A percentile compares a stretch with the other conserved stretches of the same genome.
phyloP scores from a whole-genome alignment of 2,329 filamentous ascomycete genomes.

The Fusarium newnesense region DNA sequence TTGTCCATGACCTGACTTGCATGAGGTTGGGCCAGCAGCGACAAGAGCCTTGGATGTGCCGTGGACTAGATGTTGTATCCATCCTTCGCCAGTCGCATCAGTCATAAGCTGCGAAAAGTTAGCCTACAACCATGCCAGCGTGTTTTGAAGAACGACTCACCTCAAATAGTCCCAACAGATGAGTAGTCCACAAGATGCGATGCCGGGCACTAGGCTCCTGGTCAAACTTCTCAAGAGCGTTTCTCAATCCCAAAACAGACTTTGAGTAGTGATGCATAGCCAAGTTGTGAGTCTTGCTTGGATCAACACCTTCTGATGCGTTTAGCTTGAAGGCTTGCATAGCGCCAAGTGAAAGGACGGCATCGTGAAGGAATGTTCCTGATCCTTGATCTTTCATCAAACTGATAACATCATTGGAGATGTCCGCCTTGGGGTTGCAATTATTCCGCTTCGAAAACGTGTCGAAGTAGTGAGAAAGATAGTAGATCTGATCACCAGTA shows the following conservation, averaged over 20 bases:
- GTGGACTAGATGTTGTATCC: slow-evolving; percentile 50
- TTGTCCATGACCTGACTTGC: slow-evolving; percentile 32
- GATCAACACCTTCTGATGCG: neutral
- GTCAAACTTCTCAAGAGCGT: slow-evolving; percentile 12
- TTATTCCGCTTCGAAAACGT: slow-evolving; percentile 43
- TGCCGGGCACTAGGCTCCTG: neutral
- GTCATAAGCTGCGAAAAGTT: slow-evolving; percentile 45
- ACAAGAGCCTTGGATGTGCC: slow-evolving; percentile 48
- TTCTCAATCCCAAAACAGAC: slow-evolving; percentile 40
- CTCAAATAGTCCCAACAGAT: slow-evolving; percentile 50
- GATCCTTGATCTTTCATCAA: slow-evolving; percentile 28
- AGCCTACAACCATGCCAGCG: neutral
- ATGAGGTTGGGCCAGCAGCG: slow-evolving; percentile 43
- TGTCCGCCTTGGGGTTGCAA: slow-evolving; percentile 32
- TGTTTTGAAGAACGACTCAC: slow-evolving; percentile 20
- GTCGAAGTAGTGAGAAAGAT: slow-evolving; percentile 47
- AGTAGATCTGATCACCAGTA: slow-evolving; percentile 21
- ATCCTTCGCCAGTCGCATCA: slow-evolving; percentile 46
- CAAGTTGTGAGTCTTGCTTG: neutral
- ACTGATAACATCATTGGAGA: slow-evolving; percentile 35
- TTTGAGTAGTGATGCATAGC: slow-evolving; percentile 44
- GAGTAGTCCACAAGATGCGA: slow-evolving; percentile 48
- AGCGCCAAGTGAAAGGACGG: slow-evolving; percentile 47
- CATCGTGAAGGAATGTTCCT: slow-evolving; percentile 39
- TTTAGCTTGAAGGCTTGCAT: slow-evolving; percentile 44